Evolutionary conservation across 805 yeast species (phyloP).

Genomic region (Zygoascus biomembranicola): DNA sequence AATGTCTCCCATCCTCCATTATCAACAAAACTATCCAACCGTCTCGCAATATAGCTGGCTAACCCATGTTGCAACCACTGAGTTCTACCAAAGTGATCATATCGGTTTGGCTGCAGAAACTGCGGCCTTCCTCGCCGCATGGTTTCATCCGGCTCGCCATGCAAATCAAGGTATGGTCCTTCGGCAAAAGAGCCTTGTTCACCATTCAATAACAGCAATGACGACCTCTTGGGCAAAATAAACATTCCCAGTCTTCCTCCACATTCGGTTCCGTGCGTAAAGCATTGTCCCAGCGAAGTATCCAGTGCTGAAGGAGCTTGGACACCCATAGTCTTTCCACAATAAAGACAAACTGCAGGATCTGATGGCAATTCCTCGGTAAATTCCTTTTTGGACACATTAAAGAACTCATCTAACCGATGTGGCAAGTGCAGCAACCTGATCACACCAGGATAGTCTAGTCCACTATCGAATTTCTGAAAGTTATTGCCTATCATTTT

Average conservation of each 20-base stretch:
- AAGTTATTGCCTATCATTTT: background rate
- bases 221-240: conserved; percentile 60
- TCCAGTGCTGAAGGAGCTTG: conserved; percentile 33
- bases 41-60: conserved; percentile 68
- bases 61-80: conserved; percentile 76
- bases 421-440: conserved; percentile 56
- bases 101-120: conserved; percentile 50
- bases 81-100: conserved; percentile 54
- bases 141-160: conserved; percentile 78
- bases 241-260: conserved; percentile 62
- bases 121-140: conserved; percentile 62
- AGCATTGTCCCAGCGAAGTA: conserved; percentile 72
- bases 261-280: conserved; percentile 52
- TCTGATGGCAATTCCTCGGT: conserved; percentile 35
- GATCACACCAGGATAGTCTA: conserved; percentile 62
- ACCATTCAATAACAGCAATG: conserved; percentile 54
- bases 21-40: conserved; percentile 69
- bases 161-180: conserved; percentile 78
- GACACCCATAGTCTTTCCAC: conserved; percentile 61
- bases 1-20: conserved; percentile 95
- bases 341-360: conserved; percentile 80
- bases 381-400: background rate
- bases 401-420: conserved; percentile 57
- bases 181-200: conserved; percentile 77
- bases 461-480: conserved; percentile 1